Base-by-base conservation (phyloP, 2,329 filamentous ascomycete species). In the Chaetomiaceae sp. region DNA sequence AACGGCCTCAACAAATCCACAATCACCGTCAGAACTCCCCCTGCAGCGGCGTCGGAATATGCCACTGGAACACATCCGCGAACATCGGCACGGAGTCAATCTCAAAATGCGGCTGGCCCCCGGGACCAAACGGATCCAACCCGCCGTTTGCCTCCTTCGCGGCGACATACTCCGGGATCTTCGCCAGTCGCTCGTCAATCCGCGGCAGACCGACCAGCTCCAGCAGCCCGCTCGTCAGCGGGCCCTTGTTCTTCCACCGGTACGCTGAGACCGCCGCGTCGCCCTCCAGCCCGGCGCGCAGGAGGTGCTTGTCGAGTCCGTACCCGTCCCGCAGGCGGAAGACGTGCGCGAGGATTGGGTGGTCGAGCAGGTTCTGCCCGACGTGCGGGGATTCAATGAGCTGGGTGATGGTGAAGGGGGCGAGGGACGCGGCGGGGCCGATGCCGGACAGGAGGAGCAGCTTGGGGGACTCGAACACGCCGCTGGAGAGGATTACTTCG, bases 401-500 rank as follows among this genome's bases (percentile, higher is more conserved):
- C 2, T 64, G 50, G 5, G 34, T 18, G 39, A 53, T 53, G 32
- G 33, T 29, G 38, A 44, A 37, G 15, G 38, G 24, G 6, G 35
- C 24, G 19, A 53, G 42, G 12, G 34, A 15, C 1, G 12, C 35
- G n/a, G 26, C 33, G 10, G 48, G 48, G 7, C 51, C 51, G 32
- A 53, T 38, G 10, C 51, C 67, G 2, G 68, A 71, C 6, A 70
- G 59, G 51, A 73, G 65, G 5, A 74, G 62, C 22, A 74, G 55
- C 15, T 66, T 61, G 4, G 72, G 69, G 0, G 65, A 64, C 42
- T 70, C 65, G 49, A 73, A 62, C 1, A 64, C 57, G 2, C 71
- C 71, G 6, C 67, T 68, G 1, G 63, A 61, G 4, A 75, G 37
- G 20, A 74, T 65, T 3, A 74, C 63, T 47, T 74, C 71, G 20